Evolutionary conservation across 2,329 filamentous ascomycete genomes (phyloP).

Genomic region (Fusarium sp.): DNA sequence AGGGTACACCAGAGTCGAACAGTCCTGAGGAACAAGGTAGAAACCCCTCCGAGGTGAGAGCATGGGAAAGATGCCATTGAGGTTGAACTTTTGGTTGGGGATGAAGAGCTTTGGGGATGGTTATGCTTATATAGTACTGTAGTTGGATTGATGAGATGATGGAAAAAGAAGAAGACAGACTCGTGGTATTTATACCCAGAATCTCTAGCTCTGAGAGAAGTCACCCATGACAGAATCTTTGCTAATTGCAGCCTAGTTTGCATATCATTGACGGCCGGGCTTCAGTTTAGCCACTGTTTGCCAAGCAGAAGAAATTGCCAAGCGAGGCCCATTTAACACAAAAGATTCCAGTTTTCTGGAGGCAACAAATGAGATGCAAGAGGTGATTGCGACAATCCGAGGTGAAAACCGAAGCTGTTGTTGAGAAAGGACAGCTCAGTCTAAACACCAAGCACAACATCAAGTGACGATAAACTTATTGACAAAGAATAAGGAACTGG

Average conservation of each 20-base stretch:
- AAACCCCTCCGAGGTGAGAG: accelerated
- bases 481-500: neutral
- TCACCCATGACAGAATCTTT: accelerated
- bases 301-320: neutral
- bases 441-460: neutral
- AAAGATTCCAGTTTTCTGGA: too few relatives aligned
- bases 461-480: too few relatives aligned
- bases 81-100: neutral
- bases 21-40: neutral
- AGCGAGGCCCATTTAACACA: too few relatives aligned
- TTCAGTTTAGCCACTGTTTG: neutral
- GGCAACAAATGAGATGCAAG: too few relatives aligned
- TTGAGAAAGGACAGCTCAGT: accelerated
- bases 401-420: too few relatives aligned
- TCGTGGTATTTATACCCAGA: neutral
- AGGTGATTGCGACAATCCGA: too few relatives aligned
- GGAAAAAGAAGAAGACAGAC: neutral
- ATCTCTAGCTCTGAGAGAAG: neutral
- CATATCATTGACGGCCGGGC: neutral
- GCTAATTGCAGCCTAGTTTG: neutral
- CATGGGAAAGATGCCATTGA: neutral
- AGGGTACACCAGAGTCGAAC: neutral
- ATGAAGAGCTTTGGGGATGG: neutral
- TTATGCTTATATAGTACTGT: neutral
- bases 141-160: neutral